Conservation (phyloP, 305 asterid species). For the Solanum hybrid region DNA sequence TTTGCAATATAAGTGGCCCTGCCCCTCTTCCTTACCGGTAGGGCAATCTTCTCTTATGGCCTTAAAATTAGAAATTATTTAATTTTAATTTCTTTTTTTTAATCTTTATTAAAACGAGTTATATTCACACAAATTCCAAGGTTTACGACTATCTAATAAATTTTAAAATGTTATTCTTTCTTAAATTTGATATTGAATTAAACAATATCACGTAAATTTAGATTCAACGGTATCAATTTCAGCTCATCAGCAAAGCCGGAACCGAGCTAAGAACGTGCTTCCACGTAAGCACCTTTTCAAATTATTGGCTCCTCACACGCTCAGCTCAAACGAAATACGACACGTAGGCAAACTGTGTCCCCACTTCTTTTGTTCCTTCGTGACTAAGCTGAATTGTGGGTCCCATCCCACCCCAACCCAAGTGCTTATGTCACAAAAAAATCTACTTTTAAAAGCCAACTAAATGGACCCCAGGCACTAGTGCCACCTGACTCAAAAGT, state of each 20-base stretch:
- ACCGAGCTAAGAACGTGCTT: neutral
- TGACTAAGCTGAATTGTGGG: slow-evolving; percentile 4
- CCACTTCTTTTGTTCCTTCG: slow-evolving; percentile 16
- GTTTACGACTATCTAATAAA: too few species aligned
- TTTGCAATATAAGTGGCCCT: too few species aligned
- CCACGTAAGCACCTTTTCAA: neutral
- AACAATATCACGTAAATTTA: too few species aligned
- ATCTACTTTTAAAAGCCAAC: slow-evolving; percentile 16
- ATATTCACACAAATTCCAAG: too few species aligned
- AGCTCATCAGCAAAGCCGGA: too few species aligned
- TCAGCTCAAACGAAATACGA: neutral
- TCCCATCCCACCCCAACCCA: neutral
- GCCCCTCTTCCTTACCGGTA: too few species aligned
- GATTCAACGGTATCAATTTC: too few species aligned
- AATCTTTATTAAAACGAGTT: neutral
- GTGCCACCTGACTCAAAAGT: slow-evolving; percentile 75
- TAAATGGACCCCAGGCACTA: slow-evolving; percentile 21
- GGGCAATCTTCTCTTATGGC: too few species aligned
- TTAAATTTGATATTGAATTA: too few species aligned
- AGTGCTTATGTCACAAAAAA: slow-evolving; percentile 23
- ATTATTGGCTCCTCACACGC: slow-evolving; percentile 11
- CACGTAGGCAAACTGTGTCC: slow-evolving; percentile 20
- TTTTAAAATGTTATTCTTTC: too few species aligned
- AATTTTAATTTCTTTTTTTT: too few species aligned
- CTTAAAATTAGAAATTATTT: too few species aligned